Conservation (phyloP, 1,284 basidiomycete species). For the Heterobasidion parviporum region DNA sequence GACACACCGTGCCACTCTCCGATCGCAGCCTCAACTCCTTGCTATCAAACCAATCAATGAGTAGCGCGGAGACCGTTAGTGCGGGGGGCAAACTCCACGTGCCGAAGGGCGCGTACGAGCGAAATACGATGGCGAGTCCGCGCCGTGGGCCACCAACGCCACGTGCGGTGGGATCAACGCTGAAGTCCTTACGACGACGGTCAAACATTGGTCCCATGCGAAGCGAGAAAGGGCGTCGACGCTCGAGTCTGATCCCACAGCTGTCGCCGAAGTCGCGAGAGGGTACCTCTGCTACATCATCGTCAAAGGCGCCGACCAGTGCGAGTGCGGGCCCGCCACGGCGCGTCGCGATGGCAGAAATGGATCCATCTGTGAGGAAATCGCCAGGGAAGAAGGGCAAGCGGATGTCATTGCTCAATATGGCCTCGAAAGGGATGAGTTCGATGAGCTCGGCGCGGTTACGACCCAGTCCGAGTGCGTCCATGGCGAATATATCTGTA, state of each 20-base stretch:
- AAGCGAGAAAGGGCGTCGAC: conserved; percentile 57
- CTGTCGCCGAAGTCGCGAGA: conserved; percentile 33
- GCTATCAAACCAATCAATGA: conserved; percentile 19
- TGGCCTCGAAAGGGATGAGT: conserved; percentile 24
- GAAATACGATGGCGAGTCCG: conserved; percentile 10
- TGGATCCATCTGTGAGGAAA: conserved; percentile 20
- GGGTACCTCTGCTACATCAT: conserved; percentile 10
- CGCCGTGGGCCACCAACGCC: conserved; percentile 10
- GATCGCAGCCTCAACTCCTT: conserved; percentile 54
- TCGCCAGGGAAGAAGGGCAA: conserved; percentile 59
- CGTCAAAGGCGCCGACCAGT: conserved; percentile 12
- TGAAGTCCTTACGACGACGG: conserved; percentile 36
- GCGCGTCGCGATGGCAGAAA: conserved; percentile 18
- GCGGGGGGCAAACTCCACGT: conserved; percentile 17
- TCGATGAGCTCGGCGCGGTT: conserved; percentile 21
- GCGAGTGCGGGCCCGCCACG: conserved; percentile 17
- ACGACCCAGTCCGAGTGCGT: neutral
- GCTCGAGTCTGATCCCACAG: conserved; percentile 72
- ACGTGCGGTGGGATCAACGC: conserved; percentile 5
- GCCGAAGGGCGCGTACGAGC: conserved; percentile 29
- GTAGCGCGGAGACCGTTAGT: conserved; percentile 15
- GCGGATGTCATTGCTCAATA: conserved; percentile 45
- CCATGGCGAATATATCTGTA: conserved; percentile 1
- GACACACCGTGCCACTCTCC: conserved; percentile 36
- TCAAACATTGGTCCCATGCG: conserved; percentile 69